phyloP scores from a whole-genome alignment of 371 early-diverging fungal species.

The Rhizopus sp. region DNA sequence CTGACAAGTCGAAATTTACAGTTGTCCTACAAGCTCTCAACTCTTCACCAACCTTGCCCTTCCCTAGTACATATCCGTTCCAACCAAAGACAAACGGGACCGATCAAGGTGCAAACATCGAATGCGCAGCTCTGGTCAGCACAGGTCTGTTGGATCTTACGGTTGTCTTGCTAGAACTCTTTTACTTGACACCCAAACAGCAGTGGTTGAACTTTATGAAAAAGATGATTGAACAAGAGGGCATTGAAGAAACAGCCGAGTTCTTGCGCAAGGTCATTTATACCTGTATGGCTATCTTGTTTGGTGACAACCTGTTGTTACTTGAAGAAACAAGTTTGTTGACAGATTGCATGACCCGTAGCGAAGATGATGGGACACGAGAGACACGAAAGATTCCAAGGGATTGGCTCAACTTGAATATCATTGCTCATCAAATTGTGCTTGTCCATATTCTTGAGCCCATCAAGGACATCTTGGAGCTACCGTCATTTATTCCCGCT shows the following conservation, averaged over 20 bases:
- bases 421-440: conserved; percentile 58
- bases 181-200: conserved; percentile 46
- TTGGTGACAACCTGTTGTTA: conserved; percentile 41
- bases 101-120: conserved; percentile 17
- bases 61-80: conserved; percentile 45
- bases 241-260: conserved; percentile 49
- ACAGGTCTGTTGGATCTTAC: conserved; percentile 54
- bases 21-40: conserved; percentile 45
- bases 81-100: conserved; percentile 18
- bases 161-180: conserved; percentile 47
- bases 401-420: conserved; percentile 60
- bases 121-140: conserved; percentile 40
- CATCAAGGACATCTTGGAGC: conserved; percentile 49
- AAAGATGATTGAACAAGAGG: conserved; percentile 40
- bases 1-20: conserved; percentile 15
- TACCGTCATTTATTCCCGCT: conserved; percentile 44
- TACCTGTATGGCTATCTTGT: conserved; percentile 50
- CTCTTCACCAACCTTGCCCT: conserved; percentile 43
- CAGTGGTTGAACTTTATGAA: conserved; percentile 45
- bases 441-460: conserved; percentile 56
- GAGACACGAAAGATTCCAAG: conserved; percentile 42
- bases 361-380: conserved; percentile 28
- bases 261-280: conserved; percentile 58
- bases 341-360: conserved; percentile 22
- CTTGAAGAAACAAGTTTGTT: conserved; percentile 30